These are phyloP conservation scores for Solanum chaucha DNA, from an alignment of 257 asterid genomes.

Conservation along the genomic window DNA sequence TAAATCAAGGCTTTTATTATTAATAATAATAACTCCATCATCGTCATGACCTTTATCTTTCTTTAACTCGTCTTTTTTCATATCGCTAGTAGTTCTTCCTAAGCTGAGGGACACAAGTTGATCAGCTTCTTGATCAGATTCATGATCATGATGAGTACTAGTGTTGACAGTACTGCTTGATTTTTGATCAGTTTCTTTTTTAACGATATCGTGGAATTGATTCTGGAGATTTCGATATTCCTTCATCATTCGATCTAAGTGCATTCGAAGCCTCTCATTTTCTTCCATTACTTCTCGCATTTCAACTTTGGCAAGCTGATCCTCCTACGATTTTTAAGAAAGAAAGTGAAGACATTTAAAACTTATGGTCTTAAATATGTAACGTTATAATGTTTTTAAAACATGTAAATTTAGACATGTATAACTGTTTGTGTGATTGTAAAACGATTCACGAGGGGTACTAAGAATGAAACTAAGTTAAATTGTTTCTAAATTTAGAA, in stretches of 20 bases:
- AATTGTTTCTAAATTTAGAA: background rate
- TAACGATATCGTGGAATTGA: constrained; percentile 45
- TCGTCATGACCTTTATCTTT: constrained; percentile 1
- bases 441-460: background rate
- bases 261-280: constrained; percentile 51
- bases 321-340: constrained; percentile 14
- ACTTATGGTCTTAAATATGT: background rate
- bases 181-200: constrained; percentile 22
- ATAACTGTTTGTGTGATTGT: background rate
- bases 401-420: background rate
- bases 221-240: constrained; percentile 62
- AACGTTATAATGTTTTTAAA: background rate
- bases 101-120: constrained; percentile 51
- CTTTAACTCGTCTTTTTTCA: constrained; percentile 17
- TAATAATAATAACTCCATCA: background rate
- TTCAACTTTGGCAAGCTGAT: constrained; percentile 57
- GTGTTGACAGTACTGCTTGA: constrained; percentile 5
- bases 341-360: too few species aligned
- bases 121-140: constrained; percentile 6
- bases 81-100: constrained; percentile 41
- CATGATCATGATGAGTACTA: background rate
- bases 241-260: constrained; percentile 52
- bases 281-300: constrained; percentile 76
- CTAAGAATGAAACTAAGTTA: background rate
- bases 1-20: background rate